A percentile compares a stretch with the other conserved stretches of the same genome.
Conservation (phyloP, 768 basidiomycete species). For the Phallus indusiatus region DNA sequence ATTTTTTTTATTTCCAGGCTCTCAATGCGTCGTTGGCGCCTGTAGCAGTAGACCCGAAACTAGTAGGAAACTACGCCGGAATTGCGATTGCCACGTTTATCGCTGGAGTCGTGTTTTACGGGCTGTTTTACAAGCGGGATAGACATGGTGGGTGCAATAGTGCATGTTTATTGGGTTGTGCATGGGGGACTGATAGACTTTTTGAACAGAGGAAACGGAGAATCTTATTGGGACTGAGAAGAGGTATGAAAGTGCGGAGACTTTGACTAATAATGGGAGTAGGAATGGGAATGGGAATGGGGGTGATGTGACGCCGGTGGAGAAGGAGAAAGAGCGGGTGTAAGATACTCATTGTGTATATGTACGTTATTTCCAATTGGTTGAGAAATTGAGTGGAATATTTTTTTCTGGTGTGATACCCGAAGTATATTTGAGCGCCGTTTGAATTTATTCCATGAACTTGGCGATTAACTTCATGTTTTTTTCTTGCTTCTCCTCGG, state of each 20-base stretch:
- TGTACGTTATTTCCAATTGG: too few species aligned
- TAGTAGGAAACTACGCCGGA: constrained; percentile 26
- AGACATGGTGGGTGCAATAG: background rate
- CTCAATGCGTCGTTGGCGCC: constrained; percentile 23
- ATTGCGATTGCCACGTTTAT: constrained; percentile 18
- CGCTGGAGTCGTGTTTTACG: constrained; percentile 16
- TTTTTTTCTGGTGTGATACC: too few species aligned
- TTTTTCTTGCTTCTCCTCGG: too few species aligned
- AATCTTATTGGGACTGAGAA: constrained; percentile 4
- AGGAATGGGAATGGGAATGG: too few species aligned
- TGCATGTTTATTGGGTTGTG: too few species aligned
- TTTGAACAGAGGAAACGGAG: constrained; percentile 3
- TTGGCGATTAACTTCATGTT: too few species aligned
- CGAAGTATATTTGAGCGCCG: too few species aligned
- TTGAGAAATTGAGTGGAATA: too few species aligned
- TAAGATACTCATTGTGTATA: too few species aligned
- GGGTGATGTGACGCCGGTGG: background rate
- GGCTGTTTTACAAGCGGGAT: constrained; percentile 10
- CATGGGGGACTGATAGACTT: background rate
- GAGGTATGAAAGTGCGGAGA: constrained; percentile 2
- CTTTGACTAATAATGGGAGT: constrained; percentile 1
- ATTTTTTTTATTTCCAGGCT: background rate
- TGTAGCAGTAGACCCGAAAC: constrained; percentile 25
- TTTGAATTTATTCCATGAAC: too few species aligned
- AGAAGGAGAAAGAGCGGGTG: too few species aligned